phyloP scores from a whole-genome alignment of 371 early-diverging fungal genomes.

The Polyrhizophydium stewartii region DNA sequence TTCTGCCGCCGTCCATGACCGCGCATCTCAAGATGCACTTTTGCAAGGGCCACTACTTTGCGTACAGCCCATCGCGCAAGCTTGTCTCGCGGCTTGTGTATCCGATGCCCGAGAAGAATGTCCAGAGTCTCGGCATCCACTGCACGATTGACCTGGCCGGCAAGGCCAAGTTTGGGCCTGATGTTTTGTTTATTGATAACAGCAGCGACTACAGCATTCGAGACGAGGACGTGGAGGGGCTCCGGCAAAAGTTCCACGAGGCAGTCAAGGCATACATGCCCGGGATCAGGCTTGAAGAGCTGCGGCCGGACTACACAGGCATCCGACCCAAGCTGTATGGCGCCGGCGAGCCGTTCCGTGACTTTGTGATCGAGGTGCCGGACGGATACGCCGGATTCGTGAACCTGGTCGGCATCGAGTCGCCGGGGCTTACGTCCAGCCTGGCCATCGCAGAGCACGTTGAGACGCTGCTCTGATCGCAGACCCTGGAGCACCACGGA shows the following conservation, averaged over 20 bases:
- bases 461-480: constrained; percentile 25
- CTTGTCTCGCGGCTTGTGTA: constrained; percentile 69
- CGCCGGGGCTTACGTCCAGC: constrained; percentile 83
- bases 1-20: constrained; percentile 24
- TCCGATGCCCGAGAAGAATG: constrained; percentile 73
- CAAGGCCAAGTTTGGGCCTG: constrained; percentile 78
- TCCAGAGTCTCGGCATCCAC: constrained; percentile 76
- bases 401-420: constrained; percentile 81
- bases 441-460: constrained; percentile 80
- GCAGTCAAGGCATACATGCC: constrained; percentile 69
- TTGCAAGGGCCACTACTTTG: constrained; percentile 78
- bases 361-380: constrained; percentile 62
- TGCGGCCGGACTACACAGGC: constrained; percentile 74
- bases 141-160: constrained; percentile 78
- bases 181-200: constrained; percentile 56
- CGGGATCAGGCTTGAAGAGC: constrained; percentile 42
- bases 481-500: neutral
- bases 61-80: constrained; percentile 36
- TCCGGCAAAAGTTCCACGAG: constrained; percentile 38
- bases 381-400: constrained; percentile 61
- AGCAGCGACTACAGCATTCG: constrained; percentile 57
- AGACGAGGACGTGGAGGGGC: constrained; percentile 38
- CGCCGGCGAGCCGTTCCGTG: constrained; percentile 67
- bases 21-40: constrained; percentile 44
- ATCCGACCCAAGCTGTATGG: constrained; percentile 80